phyloP scores from a whole-genome alignment of 768 basidiomycete genomes.

The Steccherinum ochraceum region DNA sequence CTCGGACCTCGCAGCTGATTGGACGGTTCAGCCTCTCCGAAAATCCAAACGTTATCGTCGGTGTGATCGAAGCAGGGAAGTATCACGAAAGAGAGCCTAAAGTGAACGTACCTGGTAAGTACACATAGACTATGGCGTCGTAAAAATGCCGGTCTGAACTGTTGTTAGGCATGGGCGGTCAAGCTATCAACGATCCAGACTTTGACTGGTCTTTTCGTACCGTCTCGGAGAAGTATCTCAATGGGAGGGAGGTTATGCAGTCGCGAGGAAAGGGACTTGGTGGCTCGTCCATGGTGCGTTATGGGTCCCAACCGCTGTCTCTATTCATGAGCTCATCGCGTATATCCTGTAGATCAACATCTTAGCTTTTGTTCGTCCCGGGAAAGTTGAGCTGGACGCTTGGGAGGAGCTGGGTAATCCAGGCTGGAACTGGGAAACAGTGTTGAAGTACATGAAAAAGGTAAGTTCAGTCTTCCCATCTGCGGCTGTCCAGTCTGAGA shows the following conservation, averaged over 20 bases:
- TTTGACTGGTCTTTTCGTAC: constrained; percentile 15
- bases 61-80: constrained; percentile 4
- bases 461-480: constrained; percentile 1
- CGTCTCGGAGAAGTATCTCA: constrained; percentile 9
- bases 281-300: constrained; percentile 11
- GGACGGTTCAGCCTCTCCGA: constrained; percentile 2
- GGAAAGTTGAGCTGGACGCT: constrained; percentile 11
- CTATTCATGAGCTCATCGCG: not conserved
- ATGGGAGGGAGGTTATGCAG: constrained; percentile 8
- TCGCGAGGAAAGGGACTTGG: constrained; percentile 12
- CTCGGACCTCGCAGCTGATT: not conserved
- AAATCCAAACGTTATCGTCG: not conserved
- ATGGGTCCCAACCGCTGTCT: not conserved
- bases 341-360: constrained; percentile 7
- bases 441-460: constrained; percentile 19
- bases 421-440: constrained; percentile 22
- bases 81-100: too few species aligned
- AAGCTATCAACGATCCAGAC: constrained; percentile 9
- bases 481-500: too few species aligned
- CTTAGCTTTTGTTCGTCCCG: constrained; percentile 4
- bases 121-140: too few species aligned
- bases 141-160: not conserved
- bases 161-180: constrained; percentile 1
- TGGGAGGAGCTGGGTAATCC: constrained; percentile 18
- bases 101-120: too few species aligned